Percentiles rank a stretch among this genome's conserved stretches.
Evolutionary conservation across 192 early-diverging fungal genomes (phyloP).

Genomic region (Gonapodya prolifera): DNA sequence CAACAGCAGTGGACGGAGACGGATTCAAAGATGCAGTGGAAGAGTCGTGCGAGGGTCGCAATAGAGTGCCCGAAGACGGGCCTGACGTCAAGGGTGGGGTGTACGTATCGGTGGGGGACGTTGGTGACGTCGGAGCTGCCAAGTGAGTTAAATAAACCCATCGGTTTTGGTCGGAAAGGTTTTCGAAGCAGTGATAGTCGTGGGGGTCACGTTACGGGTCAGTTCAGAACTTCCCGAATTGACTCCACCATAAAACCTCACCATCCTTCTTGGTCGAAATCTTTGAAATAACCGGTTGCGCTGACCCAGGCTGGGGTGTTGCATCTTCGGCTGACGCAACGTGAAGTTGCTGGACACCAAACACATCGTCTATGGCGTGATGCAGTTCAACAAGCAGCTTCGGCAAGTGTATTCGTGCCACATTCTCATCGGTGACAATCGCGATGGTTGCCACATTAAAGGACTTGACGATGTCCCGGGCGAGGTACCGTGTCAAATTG

Average conservation of each 20-base stretch:
- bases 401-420: not conserved
- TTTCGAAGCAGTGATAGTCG: no score
- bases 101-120: constrained; percentile 83
- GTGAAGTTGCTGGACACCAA: no score
- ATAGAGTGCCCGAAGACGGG: constrained; percentile 39
- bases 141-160: no score
- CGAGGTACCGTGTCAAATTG: constrained; percentile 59
- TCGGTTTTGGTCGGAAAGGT: no score
- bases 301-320: no score
- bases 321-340: no score
- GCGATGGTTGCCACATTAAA: constrained; percentile 17
- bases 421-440: not conserved
- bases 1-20: not conserved
- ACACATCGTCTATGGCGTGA: not conserved
- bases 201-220: no score
- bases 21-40: not conserved
- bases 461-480: constrained; percentile 54
- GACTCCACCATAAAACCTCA: no score
- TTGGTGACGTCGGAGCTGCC: constrained; percentile 56
- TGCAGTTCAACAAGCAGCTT: not conserved
- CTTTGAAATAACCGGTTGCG: no score
- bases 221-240: no score
- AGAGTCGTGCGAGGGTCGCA: constrained; percentile 15
- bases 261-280: no score
- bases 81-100: constrained; percentile 54